Evolutionary conservation across 257 asterid species (phyloP).

Genomic region (Parsonsia alboflavescens): DNA sequence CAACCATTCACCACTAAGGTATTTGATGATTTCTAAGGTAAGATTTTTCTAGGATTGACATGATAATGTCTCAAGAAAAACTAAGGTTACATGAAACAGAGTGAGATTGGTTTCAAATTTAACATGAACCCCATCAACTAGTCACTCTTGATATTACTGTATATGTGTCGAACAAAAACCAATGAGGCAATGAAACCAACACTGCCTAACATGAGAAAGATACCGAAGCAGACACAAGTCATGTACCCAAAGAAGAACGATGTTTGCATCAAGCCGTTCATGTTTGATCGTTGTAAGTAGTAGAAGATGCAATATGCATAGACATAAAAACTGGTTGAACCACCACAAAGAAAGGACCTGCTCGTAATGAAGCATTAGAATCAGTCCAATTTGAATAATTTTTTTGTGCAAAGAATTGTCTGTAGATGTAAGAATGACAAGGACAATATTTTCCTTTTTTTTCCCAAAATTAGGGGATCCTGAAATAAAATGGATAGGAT

Average conservation of each 20-base stretch:
- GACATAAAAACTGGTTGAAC: constrained; percentile 24
- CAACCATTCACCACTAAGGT: too few species aligned
- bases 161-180: constrained; percentile 24
- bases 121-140: neutral
- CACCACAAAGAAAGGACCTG: constrained; percentile 32
- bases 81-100: too few species aligned
- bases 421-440: neutral
- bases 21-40: too few species aligned
- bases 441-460: too few species aligned
- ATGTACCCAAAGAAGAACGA: constrained; percentile 35
- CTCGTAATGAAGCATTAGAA: neutral
- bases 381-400: neutral
- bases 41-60: too few species aligned
- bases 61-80: too few species aligned
- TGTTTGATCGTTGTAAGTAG: constrained; percentile 16
- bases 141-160: constrained; percentile 26
- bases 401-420: neutral
- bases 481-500: neutral
- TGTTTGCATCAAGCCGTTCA: constrained; percentile 28
- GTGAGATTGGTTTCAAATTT: too few species aligned
- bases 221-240: constrained; percentile 29
- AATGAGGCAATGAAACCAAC: constrained; percentile 22
- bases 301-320: constrained; percentile 24
- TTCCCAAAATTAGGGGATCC: too few species aligned
- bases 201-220: constrained; percentile 32